Evolutionary conservation across 208 protist species (phyloP).

Genomic region (Wallacemonas sp.): DNA sequence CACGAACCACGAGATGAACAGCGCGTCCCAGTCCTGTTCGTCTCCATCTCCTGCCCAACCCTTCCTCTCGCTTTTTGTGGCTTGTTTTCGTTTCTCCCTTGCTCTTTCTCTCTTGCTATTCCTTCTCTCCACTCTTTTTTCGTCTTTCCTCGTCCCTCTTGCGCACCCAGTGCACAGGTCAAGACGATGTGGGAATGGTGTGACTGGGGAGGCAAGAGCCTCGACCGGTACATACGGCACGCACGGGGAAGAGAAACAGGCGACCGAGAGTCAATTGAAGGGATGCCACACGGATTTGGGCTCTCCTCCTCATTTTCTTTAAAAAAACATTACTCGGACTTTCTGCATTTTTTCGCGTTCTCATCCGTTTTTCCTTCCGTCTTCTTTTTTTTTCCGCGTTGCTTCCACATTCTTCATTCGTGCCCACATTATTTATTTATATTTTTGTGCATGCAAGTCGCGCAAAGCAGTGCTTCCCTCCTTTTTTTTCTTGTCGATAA

Average conservation of each 20-base stretch:
- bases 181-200: too few species aligned
- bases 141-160: too few species aligned
- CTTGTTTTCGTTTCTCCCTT: too few species aligned
- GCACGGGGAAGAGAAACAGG: constrained; percentile 1
- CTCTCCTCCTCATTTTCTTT: constrained; percentile 16
- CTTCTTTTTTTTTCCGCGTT: not conserved
- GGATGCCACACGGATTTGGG: not conserved
- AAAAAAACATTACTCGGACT: not conserved
- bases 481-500: constrained; percentile 11
- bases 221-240: too few species aligned
- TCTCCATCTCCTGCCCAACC: too few species aligned
- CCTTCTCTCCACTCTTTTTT: too few species aligned
- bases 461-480: not conserved
- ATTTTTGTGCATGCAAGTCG: not conserved
- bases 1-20: too few species aligned
- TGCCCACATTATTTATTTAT: not conserved
- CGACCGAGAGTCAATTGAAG: not conserved
- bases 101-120: too few species aligned
- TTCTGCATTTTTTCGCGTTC: not conserved
- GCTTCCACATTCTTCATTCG: not conserved
- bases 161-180: too few species aligned
- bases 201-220: too few species aligned
- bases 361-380: constrained; percentile 12
- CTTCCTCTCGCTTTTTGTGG: too few species aligned
- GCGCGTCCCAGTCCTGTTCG: too few species aligned